These are phyloP conservation scores for Leccinum ambiguum DNA, from an alignment of 1,284 basidiomycete genomes.

Conservation along the genomic window DNA sequence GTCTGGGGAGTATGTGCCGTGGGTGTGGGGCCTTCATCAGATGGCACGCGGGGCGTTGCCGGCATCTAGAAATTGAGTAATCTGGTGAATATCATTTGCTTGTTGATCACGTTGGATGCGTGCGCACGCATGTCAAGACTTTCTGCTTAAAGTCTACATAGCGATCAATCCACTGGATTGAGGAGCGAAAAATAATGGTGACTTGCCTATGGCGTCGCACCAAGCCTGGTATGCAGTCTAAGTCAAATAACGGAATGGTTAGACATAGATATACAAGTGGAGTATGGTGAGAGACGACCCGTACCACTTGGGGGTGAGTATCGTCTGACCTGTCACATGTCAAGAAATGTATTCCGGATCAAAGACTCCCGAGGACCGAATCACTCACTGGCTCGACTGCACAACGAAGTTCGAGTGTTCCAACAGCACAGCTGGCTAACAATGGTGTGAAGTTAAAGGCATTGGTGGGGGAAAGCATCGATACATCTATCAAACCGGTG, in stretches of 20 bases:
- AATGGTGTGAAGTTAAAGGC: conserved; percentile 87
- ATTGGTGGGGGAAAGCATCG: conserved; percentile 69
- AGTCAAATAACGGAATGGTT: conserved; percentile 1
- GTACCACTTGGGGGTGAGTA: conserved; percentile 55
- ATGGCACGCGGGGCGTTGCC: conserved; percentile 47
- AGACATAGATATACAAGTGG: neutral
- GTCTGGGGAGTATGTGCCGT: conserved; percentile 13
- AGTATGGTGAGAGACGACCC: conserved; percentile 21
- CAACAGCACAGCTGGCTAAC: conserved; percentile 75
- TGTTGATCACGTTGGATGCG: conserved; percentile 4
- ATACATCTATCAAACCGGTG: conserved; percentile 50
- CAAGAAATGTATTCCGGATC: conserved; percentile 5
- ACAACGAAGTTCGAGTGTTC: conserved; percentile 80
- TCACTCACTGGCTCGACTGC: conserved; percentile 73
- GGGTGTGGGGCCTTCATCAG: conserved; percentile 25
- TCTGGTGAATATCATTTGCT: neutral
- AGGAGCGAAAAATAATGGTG: neutral
- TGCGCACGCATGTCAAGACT: conserved; percentile 55
- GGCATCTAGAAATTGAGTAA: conserved; percentile 44
- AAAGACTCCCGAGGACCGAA: conserved; percentile 22
- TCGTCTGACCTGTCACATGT: conserved; percentile 44
- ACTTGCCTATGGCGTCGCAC: conserved; percentile 64
- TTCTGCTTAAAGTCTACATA: conserved; percentile 61
- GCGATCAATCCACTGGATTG: conserved; percentile 13
- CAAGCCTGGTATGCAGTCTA: conserved; percentile 69